Conservation (phyloP, 1,139 yeast genomes). For the Yamadazyma spencermartinsiae region DNA sequence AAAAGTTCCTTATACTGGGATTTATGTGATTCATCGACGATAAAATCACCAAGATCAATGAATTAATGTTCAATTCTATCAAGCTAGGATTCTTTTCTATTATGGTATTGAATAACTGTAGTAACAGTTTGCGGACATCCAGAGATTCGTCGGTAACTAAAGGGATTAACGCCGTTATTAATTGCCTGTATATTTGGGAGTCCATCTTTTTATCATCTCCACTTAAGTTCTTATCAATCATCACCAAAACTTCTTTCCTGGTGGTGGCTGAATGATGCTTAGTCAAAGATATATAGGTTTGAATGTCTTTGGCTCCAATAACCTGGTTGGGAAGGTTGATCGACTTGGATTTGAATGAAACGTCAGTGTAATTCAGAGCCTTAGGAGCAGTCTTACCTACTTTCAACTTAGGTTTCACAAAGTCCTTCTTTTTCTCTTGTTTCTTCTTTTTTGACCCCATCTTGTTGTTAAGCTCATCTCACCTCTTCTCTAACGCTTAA, state of each 20-base stretch:
- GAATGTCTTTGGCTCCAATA: conserved; percentile 47
- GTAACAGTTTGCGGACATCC: conserved; percentile 63
- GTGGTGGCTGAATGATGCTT: conserved; percentile 78
- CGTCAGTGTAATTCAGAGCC: conserved; percentile 77
- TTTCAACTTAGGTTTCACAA: conserved; percentile 74
- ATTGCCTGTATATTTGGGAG: conserved; percentile 24
- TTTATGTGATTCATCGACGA: conserved; percentile 94
- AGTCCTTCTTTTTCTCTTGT: conserved; percentile 72
- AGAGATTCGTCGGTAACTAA: conserved; percentile 60
- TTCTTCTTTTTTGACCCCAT: conserved; percentile 63
- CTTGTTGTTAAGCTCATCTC: conserved; percentile 3
- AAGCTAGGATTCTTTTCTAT: conserved; percentile 53
- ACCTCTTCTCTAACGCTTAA: too few species aligned
- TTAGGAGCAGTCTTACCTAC: conserved; percentile 78
- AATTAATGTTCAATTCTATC: conserved; percentile 65
- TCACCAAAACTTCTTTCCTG: conserved; percentile 68
- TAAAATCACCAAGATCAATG: conserved; percentile 73
- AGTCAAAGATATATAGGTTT: conserved; percentile 62
- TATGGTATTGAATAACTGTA: conserved; percentile 52
- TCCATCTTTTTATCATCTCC: conserved; percentile 46
- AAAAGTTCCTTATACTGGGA: conserved; percentile 68
- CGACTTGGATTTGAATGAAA: conserved; percentile 77
- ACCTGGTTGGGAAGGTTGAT: conserved; percentile 64
- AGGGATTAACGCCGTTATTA: conserved; percentile 59
- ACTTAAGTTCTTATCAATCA: conserved; percentile 49